Evolutionary conservation across 371 early-diverging fungal species (phyloP).

Genomic region (Apophysomyces ossiformis): DNA sequence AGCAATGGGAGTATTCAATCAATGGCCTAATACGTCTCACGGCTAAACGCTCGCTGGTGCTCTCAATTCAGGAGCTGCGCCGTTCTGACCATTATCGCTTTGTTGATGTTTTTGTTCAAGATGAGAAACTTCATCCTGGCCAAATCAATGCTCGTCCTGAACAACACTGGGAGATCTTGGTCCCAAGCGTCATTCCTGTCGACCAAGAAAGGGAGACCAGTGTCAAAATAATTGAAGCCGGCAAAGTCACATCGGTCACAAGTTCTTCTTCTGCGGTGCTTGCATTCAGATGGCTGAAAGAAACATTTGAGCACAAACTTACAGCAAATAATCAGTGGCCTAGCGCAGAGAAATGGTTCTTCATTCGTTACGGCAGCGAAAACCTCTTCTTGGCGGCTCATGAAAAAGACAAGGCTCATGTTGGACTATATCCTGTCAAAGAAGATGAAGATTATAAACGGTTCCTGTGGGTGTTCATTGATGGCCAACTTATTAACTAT

Average conservation of each 20-base stretch:
- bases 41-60: constrained; percentile 35
- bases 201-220: constrained; percentile 30
- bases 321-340: constrained; percentile 37
- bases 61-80: constrained; percentile 41
- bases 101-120: constrained; percentile 45
- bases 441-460: constrained; percentile 39
- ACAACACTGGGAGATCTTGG: constrained; percentile 48
- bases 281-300: constrained; percentile 43
- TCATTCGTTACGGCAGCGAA: constrained; percentile 45
- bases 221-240: constrained; percentile 40
- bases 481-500: constrained; percentile 60
- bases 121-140: constrained; percentile 36
- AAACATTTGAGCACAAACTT: constrained; percentile 32
- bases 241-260: constrained; percentile 34
- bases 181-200: constrained; percentile 45
- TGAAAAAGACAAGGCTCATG: constrained; percentile 33
- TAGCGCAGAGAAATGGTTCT: constrained; percentile 40
- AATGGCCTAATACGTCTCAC: constrained; percentile 35
- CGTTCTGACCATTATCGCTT: constrained; percentile 23
- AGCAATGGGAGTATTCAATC: constrained; percentile 39
- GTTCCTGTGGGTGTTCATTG: constrained; percentile 56
- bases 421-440: constrained; percentile 38
- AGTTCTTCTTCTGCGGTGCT: constrained; percentile 30
- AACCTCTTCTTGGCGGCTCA: constrained; percentile 45
- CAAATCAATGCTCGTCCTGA: constrained; percentile 38